These are phyloP conservation scores for Dipodascus albidus DNA, from an alignment of 805 yeast species.

Conservation along the genomic window DNA sequence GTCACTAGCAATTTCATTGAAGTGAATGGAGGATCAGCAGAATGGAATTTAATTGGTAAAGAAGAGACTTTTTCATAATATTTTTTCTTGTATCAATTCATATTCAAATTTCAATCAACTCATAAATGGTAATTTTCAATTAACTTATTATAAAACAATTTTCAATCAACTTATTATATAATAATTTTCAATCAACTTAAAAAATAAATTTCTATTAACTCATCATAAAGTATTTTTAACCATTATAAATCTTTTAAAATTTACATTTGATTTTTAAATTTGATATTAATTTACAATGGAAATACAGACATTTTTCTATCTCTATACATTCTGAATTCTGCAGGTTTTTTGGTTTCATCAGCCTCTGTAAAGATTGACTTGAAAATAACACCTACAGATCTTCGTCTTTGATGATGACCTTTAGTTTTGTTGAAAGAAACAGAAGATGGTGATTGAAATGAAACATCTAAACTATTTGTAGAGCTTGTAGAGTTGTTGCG, in stretches of 20 bases:
- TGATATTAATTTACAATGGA: too few species aligned
- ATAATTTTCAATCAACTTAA: too few species aligned
- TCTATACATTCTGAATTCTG: background rate
- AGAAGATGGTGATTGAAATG: background rate
- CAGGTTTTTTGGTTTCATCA: background rate
- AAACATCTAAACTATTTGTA: too few species aligned
- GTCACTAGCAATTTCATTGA: conserved; percentile 24
- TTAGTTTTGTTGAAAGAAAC: background rate
- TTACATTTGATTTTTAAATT: too few species aligned
- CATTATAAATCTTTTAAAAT: too few species aligned
- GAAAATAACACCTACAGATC: background rate
- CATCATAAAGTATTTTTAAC: too few species aligned
- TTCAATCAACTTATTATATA: too few species aligned
- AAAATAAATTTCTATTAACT: too few species aligned
- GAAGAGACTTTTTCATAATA: conserved; percentile 2
- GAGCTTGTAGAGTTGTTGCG: background rate
- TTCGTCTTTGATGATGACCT: background rate
- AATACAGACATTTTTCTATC: background rate
- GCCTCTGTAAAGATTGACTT: background rate
- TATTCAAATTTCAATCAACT: too few species aligned
- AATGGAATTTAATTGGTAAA: conserved; percentile 23
- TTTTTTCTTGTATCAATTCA: too few species aligned
- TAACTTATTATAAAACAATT: too few species aligned
- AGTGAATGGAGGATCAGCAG: conserved; percentile 24
- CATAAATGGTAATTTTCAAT: too few species aligned